These are phyloP conservation scores for Penicillium sp. DNA, from an alignment of 2,329 filamentous ascomycete species.

Conservation along the genomic window DNA sequence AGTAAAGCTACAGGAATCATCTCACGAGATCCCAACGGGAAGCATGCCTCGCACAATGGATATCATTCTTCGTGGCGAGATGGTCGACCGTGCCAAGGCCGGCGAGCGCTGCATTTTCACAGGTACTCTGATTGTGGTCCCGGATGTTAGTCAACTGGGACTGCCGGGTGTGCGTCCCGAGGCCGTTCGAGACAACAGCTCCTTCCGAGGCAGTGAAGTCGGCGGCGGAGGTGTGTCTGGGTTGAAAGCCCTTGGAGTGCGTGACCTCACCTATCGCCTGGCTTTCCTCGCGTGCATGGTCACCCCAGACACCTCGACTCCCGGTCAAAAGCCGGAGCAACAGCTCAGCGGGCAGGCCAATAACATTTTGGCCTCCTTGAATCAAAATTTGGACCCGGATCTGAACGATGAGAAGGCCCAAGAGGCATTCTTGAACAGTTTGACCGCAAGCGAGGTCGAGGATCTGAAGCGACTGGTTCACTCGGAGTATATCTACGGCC, in stretches of 20 bases:
- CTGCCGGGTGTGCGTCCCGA: slow-evolving; percentile 80
- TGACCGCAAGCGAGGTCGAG: slow-evolving; percentile 81
- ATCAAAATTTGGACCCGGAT: slow-evolving; percentile 64
- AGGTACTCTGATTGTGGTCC: slow-evolving; percentile 89
- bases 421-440: slow-evolving; percentile 75
- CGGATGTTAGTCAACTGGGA: slow-evolving; percentile 90
- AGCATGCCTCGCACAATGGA: slow-evolving; percentile 99
- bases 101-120: slow-evolving; percentile 99
- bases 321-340: slow-evolving; percentile 66
- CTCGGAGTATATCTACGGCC: slow-evolving; percentile 88
- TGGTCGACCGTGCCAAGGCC: slow-evolving; percentile 94
- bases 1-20: slow-evolving; percentile 96
- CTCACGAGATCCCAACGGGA: slow-evolving; percentile 93
- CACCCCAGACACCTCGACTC: slow-evolving; percentile 75
- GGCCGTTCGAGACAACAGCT: slow-evolving; percentile 74
- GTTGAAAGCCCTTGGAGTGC: slow-evolving; percentile 85
- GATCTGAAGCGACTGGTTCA: slow-evolving; percentile 92
- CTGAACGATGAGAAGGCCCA: slow-evolving; percentile 80
- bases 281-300: slow-evolving; percentile 98
- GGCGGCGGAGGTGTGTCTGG: slow-evolving; percentile 81
- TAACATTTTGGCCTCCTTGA: slow-evolving; percentile 80
- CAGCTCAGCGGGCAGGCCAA: slow-evolving; percentile 65
- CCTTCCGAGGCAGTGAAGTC: slow-evolving; percentile 68
- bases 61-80: slow-evolving; percentile 90
- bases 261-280: slow-evolving; percentile 88